Base-by-base conservation (phyloP, 305 asterid genomes). In the Ajuga reptans region DNA sequence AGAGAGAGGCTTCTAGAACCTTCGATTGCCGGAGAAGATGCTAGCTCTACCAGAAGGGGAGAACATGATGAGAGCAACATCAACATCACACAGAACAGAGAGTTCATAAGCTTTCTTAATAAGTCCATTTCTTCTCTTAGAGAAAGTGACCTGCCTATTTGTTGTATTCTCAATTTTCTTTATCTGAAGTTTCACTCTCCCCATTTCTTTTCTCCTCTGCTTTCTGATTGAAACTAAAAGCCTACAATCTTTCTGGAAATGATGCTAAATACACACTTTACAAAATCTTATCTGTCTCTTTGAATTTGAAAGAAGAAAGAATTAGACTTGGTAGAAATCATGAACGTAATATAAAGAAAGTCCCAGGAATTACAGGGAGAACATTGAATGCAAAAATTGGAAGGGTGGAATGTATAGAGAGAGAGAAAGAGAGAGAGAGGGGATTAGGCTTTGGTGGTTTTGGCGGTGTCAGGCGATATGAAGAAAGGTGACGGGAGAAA, bases 131-230 rank as follows among this genome's bases (percentile, higher is more conserved):
- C 98, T 86, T 47, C 98, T 86, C 83, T 91, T 91, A 2, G 98
- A 92, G 85, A 86, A 92, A 82, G 98, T 92, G 78, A 92, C 97
- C 72, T 92, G 98, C 86, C 98, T 84, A 68, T 92, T 92, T 50
- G 98, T 92, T 73, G 95, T 86, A 46, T 90, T 92, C 75, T 92
- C 98, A 0, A 92, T 92, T 75, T 83, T 90, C 88, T 90, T 92
- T 83, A 92, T 92, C 74, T 89, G 88, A 5, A 92, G 87, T 72
- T 92, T 92, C 71, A 92, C 98, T 81, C 98, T 86, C 45, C 98
- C 98, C 98, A 92, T 90, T 16, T 64, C 9, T 70, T 51, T n/a
- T n/a, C n/a, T n/a, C n/a, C n/a, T n/a, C n/a, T n/a, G n/a, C n/a
- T n/a, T n/a, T n/a, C n/a, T 45, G 59, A 45, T 58, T 5, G 11